These are phyloP conservation scores for Cryptosporidium meleagridis DNA, from an alignment of 169 alveolate species.

Conservation along the genomic window DNA sequence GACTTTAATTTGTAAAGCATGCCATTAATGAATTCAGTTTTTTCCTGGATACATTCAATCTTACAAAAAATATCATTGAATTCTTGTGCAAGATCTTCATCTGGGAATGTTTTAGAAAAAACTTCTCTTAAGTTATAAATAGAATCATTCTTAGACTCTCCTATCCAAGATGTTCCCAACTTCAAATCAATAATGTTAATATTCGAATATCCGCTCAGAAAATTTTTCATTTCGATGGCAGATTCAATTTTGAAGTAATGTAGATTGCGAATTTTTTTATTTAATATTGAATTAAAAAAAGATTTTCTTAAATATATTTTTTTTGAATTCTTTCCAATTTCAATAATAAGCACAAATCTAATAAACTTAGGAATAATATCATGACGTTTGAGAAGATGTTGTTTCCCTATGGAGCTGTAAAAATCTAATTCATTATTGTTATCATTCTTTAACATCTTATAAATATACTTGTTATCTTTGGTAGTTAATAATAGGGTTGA, in stretches of 20 bases:
- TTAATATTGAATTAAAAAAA: not conserved
- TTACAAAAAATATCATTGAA: not conserved
- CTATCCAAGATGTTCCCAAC: constrained; percentile 55
- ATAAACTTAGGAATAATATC: constrained; percentile 35
- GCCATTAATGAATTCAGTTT: not conserved
- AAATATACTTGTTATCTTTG: constrained; percentile 12
- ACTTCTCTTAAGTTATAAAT: not conserved
- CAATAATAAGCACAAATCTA: constrained; percentile 1
- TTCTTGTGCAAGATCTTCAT: not conserved
- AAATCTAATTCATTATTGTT: constrained; percentile 29
- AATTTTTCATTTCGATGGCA: constrained; percentile 40
- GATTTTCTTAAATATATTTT: not conserved
- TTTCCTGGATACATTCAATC: not conserved
- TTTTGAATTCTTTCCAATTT: not conserved
- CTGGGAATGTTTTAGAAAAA: not conserved
- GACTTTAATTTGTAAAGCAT: not conserved
- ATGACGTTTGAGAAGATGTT: not conserved
- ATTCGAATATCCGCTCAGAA: constrained; percentile 4
- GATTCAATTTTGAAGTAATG: not conserved
- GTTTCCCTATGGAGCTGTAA: not conserved
- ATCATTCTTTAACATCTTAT: constrained; percentile 22
- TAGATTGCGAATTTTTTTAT: not conserved
- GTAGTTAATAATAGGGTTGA: constrained; percentile 29
- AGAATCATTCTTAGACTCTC: constrained; percentile 27
- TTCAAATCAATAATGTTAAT: constrained; percentile 28